Percentiles rank a stretch among this genome's conserved stretches.
Evolutionary conservation across 345 rosid species (phyloP).

Genomic region (Leavenworthia alabamica): DNA sequence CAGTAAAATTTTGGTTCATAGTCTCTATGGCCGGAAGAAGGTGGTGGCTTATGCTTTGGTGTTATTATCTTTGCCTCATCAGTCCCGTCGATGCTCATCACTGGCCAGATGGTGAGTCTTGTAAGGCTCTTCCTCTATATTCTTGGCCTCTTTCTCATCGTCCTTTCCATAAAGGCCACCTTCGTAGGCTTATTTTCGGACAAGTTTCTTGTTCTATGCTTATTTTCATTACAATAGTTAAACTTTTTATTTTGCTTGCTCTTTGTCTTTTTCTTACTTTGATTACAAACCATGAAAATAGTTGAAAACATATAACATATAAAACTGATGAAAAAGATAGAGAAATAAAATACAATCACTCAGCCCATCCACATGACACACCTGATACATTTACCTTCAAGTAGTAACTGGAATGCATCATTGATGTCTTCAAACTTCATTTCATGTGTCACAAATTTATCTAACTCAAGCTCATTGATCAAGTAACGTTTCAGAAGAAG

Average conservation of each 20-base stretch:
- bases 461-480: slow-evolving; percentile 68
- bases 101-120: slow-evolving; percentile 47
- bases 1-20: not conserved
- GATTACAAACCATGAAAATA: not conserved
- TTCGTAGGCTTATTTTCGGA: no score
- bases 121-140: slow-evolving; percentile 5
- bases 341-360: slow-evolving; percentile 5
- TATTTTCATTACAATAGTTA: not conserved
- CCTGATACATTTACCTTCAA: slow-evolving; percentile 54
- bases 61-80: slow-evolving; percentile 13
- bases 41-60: slow-evolving; percentile 47
- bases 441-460: slow-evolving; percentile 77
- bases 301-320: not conserved
- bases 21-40: slow-evolving; percentile 46
- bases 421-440: slow-evolving; percentile 64
- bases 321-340: not conserved
- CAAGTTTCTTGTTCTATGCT: not conserved
- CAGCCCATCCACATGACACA: slow-evolving; percentile 71
- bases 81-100: slow-evolving; percentile 58
- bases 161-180: slow-evolving; percentile 60
- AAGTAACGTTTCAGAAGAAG: slow-evolving; percentile 54
- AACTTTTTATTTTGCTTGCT: not conserved
- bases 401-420: slow-evolving; percentile 56
- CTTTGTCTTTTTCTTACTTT: not conserved
- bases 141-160: slow-evolving; percentile 11